These are phyloP conservation scores for Cladosporium sp. DNA, from an alignment of 2,329 filamentous ascomycete species.

Conservation along the genomic window DNA sequence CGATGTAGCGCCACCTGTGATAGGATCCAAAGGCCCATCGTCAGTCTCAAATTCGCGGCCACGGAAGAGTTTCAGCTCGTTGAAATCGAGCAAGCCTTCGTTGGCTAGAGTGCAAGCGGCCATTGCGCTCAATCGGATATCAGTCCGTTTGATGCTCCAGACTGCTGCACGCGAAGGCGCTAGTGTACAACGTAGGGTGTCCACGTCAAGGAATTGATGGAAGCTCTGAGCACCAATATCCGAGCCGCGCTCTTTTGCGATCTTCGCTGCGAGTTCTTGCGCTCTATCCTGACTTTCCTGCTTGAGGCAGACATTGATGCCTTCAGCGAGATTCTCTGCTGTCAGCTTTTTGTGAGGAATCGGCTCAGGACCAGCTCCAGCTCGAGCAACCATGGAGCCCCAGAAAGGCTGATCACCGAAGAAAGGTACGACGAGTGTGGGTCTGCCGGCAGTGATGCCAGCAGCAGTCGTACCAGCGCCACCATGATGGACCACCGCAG, in stretches of 20 bases:
- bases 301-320: constrained; percentile 43
- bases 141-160: constrained; percentile 68
- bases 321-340: constrained; percentile 40
- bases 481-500: constrained; percentile 55
- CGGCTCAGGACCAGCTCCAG: constrained; percentile 47
- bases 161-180: constrained; percentile 65
- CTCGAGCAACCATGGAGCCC: constrained; percentile 49
- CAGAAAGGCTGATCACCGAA: constrained; percentile 57
- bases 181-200: constrained; percentile 65
- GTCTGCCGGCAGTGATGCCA: constrained; percentile 48
- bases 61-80: constrained; percentile 66
- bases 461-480: constrained; percentile 57
- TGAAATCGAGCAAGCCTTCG: constrained; percentile 60
- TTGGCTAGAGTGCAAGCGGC: constrained; percentile 67
- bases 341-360: constrained; percentile 46
- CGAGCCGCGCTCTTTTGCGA: constrained; percentile 41
- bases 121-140: constrained; percentile 65
- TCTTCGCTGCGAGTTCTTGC: constrained; percentile 36
- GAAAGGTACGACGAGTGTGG: constrained; percentile 54
- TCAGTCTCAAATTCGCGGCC: constrained; percentile 70
- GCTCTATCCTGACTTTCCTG: constrained; percentile 36
- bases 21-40: constrained; percentile 72
- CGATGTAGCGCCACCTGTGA: constrained; percentile 71
- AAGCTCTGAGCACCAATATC: constrained; percentile 42
- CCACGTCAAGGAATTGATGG: constrained; percentile 53